A percentile compares a stretch with the other conserved stretches of the same genome.
Evolutionary conservation across 331 rosid species (phyloP).

Genomic region (Prunus yedoensis): DNA sequence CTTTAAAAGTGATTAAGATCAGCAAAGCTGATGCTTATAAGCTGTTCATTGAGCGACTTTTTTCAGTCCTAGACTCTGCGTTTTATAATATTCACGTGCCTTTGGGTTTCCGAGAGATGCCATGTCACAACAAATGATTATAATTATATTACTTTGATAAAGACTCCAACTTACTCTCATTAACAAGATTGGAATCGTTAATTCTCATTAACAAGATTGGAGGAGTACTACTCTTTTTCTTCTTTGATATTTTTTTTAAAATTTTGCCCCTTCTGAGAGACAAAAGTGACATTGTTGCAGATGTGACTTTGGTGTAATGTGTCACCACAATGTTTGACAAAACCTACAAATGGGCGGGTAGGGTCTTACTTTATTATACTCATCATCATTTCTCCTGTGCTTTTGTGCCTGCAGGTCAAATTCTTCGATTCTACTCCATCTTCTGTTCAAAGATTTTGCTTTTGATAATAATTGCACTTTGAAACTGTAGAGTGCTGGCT

Average conservation of each 20-base stretch:
- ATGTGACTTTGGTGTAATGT: constrained; percentile 2
- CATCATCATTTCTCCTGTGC: constrained; percentile 22
- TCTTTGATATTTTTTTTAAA: background rate
- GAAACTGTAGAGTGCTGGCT: background rate
- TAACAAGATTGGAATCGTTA: background rate
- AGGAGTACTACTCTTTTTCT: background rate
- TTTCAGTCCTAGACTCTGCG: constrained; percentile 11
- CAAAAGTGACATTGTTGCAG: background rate
- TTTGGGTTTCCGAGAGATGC: constrained; percentile 39
- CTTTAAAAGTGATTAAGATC: constrained; percentile 29
- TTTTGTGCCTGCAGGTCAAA: constrained; percentile 43
- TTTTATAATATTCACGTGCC: constrained; percentile 41
- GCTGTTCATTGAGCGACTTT: constrained; percentile 33
- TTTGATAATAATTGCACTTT: constrained; percentile 22
- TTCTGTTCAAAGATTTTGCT: constrained; percentile 15
- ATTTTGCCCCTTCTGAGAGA: background rate
- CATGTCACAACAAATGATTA: constrained; percentile 30
- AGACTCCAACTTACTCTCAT: background rate
- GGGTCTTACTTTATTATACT: background rate
- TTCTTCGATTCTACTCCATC: constrained; percentile 47
- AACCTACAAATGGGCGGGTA: background rate
- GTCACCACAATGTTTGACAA: constrained; percentile 15
- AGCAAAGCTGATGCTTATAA: constrained; percentile 24
- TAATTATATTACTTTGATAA: constrained; percentile 20
- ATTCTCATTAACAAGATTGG: background rate